Evolutionary conservation across 225 moss, liverwort and hornwort genomes (phyloP), one percentile per base, ranked within the genome.

Genomic region (Climacium dendroides): DNA sequence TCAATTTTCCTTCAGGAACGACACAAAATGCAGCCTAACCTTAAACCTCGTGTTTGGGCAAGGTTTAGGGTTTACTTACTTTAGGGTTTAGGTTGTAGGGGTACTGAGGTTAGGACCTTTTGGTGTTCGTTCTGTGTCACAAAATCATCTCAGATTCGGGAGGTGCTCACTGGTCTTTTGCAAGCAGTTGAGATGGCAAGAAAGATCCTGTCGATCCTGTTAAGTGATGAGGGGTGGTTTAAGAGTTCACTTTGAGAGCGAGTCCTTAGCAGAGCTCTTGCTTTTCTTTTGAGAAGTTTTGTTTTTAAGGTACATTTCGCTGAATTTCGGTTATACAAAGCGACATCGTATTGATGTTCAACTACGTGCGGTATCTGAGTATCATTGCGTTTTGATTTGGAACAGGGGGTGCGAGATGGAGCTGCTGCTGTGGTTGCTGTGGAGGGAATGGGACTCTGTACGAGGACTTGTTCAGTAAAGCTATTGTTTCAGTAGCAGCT

Each of bases 371-470:
- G 61, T 71, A 60, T 64, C 29, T 53, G 50, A 71, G 50, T 25
- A 35, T 65, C 35, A 67, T 86, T 78, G 55, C 32, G 5, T 85
- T 52, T 63, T 53, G 63, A 50, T 80, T 39, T 89, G 72, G 76
- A 87, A 78, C 89, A 95, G 95, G 93, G 93, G 90, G 92, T n/a
- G 79, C 92, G 79, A 70, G 93, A 93, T 82, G 96, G 96, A 89
- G 96, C 96, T 88, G 96, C 96, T 88, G 53, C 23, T 53, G 52
- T 75, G 34, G 92, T 98, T 74, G 96, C 96, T 57, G 96, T 94
- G 17, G 94, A 83, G 97, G 96, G 74, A 95, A 96, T 83, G 94
- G 94, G 84, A 96, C 95, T 57, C 87, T 98, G 45, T 90, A 94
- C 85, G 96, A 96, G 94, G 94, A 94, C 78, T 85, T 88, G 35